Evolutionary conservation across 2,329 filamentous ascomycete species (phyloP).

Genomic region (Emergomyces pasteurianus): DNA sequence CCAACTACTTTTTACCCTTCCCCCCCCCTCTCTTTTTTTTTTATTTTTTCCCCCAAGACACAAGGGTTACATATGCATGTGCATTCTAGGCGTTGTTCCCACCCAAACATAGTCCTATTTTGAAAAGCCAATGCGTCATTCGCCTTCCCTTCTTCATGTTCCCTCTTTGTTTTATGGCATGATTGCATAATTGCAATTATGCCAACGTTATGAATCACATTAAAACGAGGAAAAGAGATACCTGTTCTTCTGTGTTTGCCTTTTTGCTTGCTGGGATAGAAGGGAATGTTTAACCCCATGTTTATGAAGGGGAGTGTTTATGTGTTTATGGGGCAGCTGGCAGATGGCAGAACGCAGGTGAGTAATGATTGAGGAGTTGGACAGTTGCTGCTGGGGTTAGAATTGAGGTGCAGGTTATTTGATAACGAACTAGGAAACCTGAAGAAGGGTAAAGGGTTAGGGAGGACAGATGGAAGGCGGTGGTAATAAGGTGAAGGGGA

Average conservation of each 20-base stretch:
- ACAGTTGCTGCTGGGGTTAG: neutral
- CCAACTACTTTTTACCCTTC: neutral
- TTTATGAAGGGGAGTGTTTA: neutral
- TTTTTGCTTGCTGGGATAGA: neutral
- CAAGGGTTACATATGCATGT: neutral
- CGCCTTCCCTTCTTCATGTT: neutral
- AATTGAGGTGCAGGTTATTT: neutral
- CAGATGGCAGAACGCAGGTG: neutral
- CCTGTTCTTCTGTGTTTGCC: neutral
- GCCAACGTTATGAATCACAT: neutral
- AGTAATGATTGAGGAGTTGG: neutral
- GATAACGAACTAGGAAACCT: neutral
- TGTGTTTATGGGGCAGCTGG: neutral
- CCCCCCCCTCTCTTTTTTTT: neutral
- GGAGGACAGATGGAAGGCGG: neutral
- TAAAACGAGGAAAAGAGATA: neutral
- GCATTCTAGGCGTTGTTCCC: neutral
- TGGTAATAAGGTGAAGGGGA: neutral
- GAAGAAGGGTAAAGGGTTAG: neutral
- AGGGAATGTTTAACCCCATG: neutral
- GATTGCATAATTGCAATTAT: neutral
- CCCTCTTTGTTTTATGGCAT: neutral
- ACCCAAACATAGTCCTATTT: neutral
- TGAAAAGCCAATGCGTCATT: neutral
- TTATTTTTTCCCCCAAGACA: neutral